Conservation (phyloP, 192 early-diverging fungal genomes). For the Lobosporangium transversale region DNA sequence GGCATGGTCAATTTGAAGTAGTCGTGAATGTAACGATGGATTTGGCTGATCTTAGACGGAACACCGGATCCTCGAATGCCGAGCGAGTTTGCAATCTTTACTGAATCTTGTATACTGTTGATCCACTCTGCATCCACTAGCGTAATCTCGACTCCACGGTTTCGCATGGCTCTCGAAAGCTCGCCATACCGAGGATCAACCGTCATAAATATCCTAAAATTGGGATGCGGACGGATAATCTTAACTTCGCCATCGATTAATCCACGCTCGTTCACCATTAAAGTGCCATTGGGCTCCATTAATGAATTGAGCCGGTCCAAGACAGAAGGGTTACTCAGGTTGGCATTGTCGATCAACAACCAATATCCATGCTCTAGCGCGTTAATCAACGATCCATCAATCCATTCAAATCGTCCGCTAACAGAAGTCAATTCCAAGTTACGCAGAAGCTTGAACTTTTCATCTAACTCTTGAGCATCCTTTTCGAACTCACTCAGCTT, state of each 20-base stretch:
- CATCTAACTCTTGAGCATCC: conserved; percentile 29
- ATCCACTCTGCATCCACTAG: conserved; percentile 66
- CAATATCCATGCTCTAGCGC: conserved; percentile 92
- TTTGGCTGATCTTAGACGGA: conserved; percentile 49
- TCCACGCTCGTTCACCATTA: conserved; percentile 93
- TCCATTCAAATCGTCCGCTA: conserved; percentile 95
- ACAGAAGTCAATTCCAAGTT: conserved; percentile 60
- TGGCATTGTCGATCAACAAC: conserved; percentile 96
- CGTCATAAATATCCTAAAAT: conserved; percentile 97
- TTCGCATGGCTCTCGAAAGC: conserved; percentile 96
- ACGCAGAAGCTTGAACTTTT: conserved; percentile 53
- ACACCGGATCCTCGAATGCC: conserved; percentile 57
- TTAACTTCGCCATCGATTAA: conserved; percentile 81
- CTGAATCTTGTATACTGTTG: conserved; percentile 57
- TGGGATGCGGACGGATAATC: conserved; percentile 82
- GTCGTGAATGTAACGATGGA: conserved; percentile 52
- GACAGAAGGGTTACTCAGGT: conserved; percentile 93
- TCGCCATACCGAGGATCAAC: conserved; percentile 93
- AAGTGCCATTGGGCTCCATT: conserved; percentile 86
- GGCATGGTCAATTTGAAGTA: conserved; percentile 34
- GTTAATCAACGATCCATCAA: conserved; percentile 92
- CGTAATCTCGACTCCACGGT: conserved; percentile 94
- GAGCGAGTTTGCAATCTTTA: conserved; percentile 59
- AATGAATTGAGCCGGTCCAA: conserved; percentile 95
- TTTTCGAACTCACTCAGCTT: conserved; percentile 24